These are phyloP conservation scores for Maudiozyma pseudohumilis DNA, from an alignment of 805 yeast species.

Conservation along the genomic window DNA sequence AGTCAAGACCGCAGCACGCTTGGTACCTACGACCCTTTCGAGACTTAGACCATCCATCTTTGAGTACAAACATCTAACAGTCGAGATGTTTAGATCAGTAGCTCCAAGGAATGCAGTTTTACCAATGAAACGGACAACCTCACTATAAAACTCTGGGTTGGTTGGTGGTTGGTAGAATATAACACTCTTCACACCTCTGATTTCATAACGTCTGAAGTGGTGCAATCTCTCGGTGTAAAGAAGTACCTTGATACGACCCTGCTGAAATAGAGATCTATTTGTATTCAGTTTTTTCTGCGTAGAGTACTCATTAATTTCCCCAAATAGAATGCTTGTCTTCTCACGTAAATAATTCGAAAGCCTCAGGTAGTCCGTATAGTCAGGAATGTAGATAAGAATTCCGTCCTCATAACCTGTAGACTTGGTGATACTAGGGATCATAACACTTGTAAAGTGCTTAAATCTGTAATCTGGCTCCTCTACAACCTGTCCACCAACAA, in stretches of 20 bases:
- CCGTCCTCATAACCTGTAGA: conserved; percentile 61
- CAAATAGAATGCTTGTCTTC: conserved; percentile 55
- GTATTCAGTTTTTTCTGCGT: conserved; percentile 59
- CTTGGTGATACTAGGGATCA: conserved; percentile 59
- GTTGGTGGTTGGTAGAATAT: conserved; percentile 77
- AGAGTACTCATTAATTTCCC: conserved; percentile 76
- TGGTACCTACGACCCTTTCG: conserved; percentile 77
- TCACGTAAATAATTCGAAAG: conserved; percentile 51
- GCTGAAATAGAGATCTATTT: conserved; percentile 58
- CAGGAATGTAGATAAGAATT: conserved; percentile 69
- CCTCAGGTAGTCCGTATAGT: conserved; percentile 77
- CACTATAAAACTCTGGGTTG: conserved; percentile 76
- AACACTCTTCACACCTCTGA: conserved; percentile 75
- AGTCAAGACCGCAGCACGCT: conserved; percentile 57
- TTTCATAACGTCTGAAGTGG: conserved; percentile 76
- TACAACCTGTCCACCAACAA: conserved; percentile 36
- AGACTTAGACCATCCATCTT: conserved; percentile 71
- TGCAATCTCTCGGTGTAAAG: conserved; percentile 93
- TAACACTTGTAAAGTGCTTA: conserved; percentile 63
- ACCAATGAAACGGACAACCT: conserved; percentile 61
- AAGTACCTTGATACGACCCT: conserved; percentile 54
- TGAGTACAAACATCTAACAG: conserved; percentile 55
- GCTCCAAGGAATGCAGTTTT: conserved; percentile 40
- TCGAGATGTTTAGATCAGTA: conserved; percentile 46
- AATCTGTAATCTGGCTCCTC: conserved; percentile 78